These are phyloP conservation scores for Ramichloridium luteum DNA, from an alignment of 2,329 filamentous ascomycete species.

Conservation along the genomic window DNA sequence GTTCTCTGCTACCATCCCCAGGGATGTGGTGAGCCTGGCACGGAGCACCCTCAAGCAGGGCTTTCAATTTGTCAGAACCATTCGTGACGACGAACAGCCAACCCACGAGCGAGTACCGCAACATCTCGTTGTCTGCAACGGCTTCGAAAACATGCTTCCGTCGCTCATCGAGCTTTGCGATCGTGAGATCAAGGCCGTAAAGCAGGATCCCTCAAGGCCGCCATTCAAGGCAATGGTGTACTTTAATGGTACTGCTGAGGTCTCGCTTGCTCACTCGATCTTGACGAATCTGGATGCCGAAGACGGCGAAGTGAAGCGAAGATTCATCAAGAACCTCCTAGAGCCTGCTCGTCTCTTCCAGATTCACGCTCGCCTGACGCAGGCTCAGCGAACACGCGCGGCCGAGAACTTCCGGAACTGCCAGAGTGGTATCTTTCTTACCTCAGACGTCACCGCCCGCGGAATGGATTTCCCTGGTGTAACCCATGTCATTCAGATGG, in stretches of 20 bases:
- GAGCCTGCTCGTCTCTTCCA: constrained; percentile 35
- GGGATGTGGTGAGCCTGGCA: constrained; percentile 69
- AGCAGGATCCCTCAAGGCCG: constrained; percentile 36
- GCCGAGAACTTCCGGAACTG: constrained; percentile 59
- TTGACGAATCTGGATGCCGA: not conserved
- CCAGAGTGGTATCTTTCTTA: constrained; percentile 36
- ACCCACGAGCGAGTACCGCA: constrained; percentile 82
- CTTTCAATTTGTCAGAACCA: constrained; percentile 86
- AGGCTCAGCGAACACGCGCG: constrained; percentile 54
- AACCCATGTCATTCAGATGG: constrained; percentile 73
- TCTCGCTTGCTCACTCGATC: constrained; percentile 44
- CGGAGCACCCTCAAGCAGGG: constrained; percentile 63
- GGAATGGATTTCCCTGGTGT: constrained; percentile 98
- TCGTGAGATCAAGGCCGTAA: constrained; percentile 28
- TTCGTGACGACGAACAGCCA: constrained; percentile 64
- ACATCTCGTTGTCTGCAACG: constrained; percentile 52
- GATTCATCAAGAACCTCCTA: too few species aligned
- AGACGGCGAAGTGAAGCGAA: too few species aligned
- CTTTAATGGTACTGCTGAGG: constrained; percentile 65
- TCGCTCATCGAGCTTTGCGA: constrained; percentile 61
- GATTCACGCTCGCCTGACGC: constrained; percentile 71
- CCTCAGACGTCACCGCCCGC: constrained; percentile 53
- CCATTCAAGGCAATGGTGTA: constrained; percentile 92
- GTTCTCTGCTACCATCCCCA: constrained; percentile 87
- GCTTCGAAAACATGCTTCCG: constrained; percentile 66